phyloP scores from a whole-genome alignment of 2,329 filamentous ascomycete genomes.

The Myriangium duriaei region DNA sequence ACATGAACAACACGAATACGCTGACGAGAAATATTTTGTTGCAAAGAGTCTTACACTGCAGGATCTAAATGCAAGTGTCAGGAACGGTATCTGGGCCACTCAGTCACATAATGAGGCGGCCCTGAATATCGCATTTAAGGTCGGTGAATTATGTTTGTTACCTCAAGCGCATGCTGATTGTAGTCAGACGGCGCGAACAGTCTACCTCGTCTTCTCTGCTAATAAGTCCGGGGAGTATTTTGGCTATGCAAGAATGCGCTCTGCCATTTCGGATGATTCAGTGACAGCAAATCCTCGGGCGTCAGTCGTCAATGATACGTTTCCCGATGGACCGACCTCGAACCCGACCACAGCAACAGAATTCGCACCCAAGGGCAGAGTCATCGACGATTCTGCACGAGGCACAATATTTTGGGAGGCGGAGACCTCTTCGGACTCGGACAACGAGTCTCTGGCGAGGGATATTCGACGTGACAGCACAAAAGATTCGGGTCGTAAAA shows the following conservation, averaged over 20 bases:
- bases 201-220: conserved; percentile 88
- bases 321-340: conserved; percentile 60
- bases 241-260: conserved; percentile 84
- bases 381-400: conserved; percentile 85
- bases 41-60: conserved; percentile 87
- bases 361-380: conserved; percentile 65
- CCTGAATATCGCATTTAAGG: conserved; percentile 72
- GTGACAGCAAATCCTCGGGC: conserved; percentile 35
- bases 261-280: conserved; percentile 67
- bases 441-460: too few relatives aligned
- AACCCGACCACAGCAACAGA: conserved; percentile 70
- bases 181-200: conserved; percentile 60
- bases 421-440: conserved; percentile 44
- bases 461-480: too few relatives aligned
- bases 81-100: conserved; percentile 83
- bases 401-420: conserved; percentile 97
- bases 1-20: too few relatives aligned
- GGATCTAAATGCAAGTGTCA: conserved; percentile 78
- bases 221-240: conserved; percentile 98
- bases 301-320: conserved; percentile 26
- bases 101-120: conserved; percentile 84
- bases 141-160: conserved; percentile 28
- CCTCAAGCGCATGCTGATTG: not conserved
- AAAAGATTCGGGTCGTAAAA: conserved; percentile 9
- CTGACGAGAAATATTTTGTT: conserved; percentile 83